Evolutionary conservation across 2,329 filamentous ascomycete species (phyloP).

Genomic region (Sclerotinia trifoliorum): DNA sequence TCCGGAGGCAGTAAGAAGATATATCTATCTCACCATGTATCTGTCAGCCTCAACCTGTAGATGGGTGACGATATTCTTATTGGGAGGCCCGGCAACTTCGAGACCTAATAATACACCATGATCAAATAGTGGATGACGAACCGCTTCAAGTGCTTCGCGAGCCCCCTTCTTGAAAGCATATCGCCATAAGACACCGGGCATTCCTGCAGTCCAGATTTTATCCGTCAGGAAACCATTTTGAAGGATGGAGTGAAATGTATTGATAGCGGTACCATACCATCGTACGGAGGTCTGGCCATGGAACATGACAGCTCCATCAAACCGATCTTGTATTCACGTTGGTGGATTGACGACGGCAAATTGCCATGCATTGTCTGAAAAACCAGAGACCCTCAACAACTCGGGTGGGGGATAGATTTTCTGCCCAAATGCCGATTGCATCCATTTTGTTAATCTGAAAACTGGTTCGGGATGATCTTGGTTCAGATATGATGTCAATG

Average conservation of each 20-base stretch:
- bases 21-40: too few relatives aligned
- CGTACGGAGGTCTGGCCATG: not conserved
- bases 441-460: not conserved
- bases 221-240: not conserved
- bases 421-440: not conserved
- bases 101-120: too few relatives aligned
- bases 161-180: too few relatives aligned
- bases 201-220: too few relatives aligned
- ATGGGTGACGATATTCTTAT: too few relatives aligned
- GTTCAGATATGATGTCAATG: not conserved
- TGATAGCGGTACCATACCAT: not conserved
- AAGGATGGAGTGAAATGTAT: not conserved
- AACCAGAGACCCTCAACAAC: not conserved
- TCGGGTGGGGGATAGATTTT: not conserved
- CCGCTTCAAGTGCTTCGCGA: too few relatives aligned
- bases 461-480: not conserved
- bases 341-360: not conserved
- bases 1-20: too few relatives aligned
- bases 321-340: not conserved
- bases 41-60: too few relatives aligned
- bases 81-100: too few relatives aligned
- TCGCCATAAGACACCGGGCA: too few relatives aligned
- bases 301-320: not conserved
- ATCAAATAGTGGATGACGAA: too few relatives aligned
- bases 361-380: not conserved